Conservation (phyloP, 2,329 filamentous ascomycete genomes). For the Xylariaceae sp. region DNA sequence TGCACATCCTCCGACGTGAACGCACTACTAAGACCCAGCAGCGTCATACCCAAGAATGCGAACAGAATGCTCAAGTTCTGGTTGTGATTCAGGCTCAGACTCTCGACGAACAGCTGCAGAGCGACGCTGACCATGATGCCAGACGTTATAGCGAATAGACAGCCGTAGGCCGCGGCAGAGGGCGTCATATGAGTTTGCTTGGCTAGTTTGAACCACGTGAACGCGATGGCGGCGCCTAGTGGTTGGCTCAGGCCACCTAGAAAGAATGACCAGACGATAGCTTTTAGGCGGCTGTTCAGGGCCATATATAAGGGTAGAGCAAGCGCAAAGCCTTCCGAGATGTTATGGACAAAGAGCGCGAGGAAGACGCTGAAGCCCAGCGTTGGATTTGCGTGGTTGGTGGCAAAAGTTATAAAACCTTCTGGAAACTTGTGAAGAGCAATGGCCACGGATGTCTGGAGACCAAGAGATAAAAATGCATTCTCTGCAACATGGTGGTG, state of each 20-base stretch:
- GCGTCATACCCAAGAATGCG: slow-evolving; percentile 84
- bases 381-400: slow-evolving; percentile 90
- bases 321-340: slow-evolving; percentile 95
- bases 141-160: slow-evolving; percentile 85
- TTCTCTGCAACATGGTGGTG: slow-evolving; percentile 97
- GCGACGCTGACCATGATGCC: slow-evolving; percentile 97
- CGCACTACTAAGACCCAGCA: slow-evolving; percentile 85
- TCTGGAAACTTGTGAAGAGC: slow-evolving; percentile 95
- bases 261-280: slow-evolving; percentile 83
- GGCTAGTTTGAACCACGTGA: slow-evolving; percentile 81
- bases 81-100: slow-evolving; percentile 80
- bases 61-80: slow-evolving; percentile 78
- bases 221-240: slow-evolving; percentile 81
- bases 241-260: slow-evolving; percentile 89
- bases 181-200: slow-evolving; percentile 55
- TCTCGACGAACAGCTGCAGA: slow-evolving; percentile 86
- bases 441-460: slow-evolving; percentile 94
- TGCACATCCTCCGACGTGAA: slow-evolving; percentile 69
- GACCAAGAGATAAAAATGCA: slow-evolving; percentile 90
- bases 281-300: slow-evolving; percentile 76
- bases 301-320: slow-evolving; percentile 92
- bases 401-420: slow-evolving; percentile 89
- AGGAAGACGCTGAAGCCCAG: slow-evolving; percentile 93
- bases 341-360: slow-evolving; percentile 96
- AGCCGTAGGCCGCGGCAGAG: slow-evolving; percentile 69